Evolutionary conservation across 2,329 filamentous ascomycete species (phyloP), one percentile per base, ranked within the genome.

Genomic region (Juglanconis sp.): DNA sequence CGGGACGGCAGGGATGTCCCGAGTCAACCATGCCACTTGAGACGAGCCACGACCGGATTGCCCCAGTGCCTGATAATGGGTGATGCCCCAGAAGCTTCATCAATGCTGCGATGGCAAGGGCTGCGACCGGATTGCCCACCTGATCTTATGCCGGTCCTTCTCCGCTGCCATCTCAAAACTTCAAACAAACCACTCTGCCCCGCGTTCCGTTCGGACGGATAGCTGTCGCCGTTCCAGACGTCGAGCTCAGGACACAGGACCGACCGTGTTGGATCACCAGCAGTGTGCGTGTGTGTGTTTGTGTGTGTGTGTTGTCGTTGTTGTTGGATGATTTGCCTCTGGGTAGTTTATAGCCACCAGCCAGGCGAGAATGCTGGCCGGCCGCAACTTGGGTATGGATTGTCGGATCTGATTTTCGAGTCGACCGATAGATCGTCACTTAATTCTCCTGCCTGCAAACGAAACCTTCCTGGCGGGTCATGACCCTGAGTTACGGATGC

Each of bases 71-170:
- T 70, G 68, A 70, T 70, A 64, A 65, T 65, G 68, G 68, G 68
- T 70, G 71, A 67, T 69, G 71, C 70, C 69, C 66, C 72, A 72
- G 72, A 66, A 68, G 65, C 68, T 69, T 71, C 68, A 70, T 70
- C 69, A 69, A 70, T 70, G 68, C 69, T 57, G 64, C 61, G 68
- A 70, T 69, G 69, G 68, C 67, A 70, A 68, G 68, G 74, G 73
- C 76, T 78, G 75, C 73, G 76, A 79, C 77, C 76, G 77, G 77
- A 77, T 75, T 73, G 72, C 71, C 72, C 68, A 76, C 74, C 67
- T 76, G 72, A 75, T 78, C 72, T 78, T 76, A 77, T 78, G 77
- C 77, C 76, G 76, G 15, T 74, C 68, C 67, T 61, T 63, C 52
- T 60, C 64, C 65, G 51, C 65, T 66, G 64, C 60, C 66, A 68